Evolutionary conservation across 805 yeast genomes (phyloP), one percentile per base, ranked within the genome.

Genomic region (Phaffomyces antillensis): DNA sequence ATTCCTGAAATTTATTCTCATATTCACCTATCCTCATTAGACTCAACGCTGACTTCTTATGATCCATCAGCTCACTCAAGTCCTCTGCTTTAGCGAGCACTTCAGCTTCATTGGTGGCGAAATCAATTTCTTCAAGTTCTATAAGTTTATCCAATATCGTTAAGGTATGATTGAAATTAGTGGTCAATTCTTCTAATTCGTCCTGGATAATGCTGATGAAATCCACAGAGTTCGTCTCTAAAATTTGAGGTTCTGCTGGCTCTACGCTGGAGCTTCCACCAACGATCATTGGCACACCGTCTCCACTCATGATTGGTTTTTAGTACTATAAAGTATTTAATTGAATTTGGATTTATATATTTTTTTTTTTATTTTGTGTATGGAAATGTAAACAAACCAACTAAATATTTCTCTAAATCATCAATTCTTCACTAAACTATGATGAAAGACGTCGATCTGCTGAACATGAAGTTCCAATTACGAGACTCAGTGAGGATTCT

Each of bases 401-500:
- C 18, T 4, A 5, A 18, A 20, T 35, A 7, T 32, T n/a, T 32
- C 17, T 8, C n/a, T 16, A 33, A 17, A 10, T 12, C 8, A 13
- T 7, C 13, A 12, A 30, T 30, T 30, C 7, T 11, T 30, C 32
- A 11, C 16, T 32, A 7, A n/a, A 17, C 1, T 4, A 20, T 1
- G 13, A 40, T 45, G 43, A 28, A 36, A n/a, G 28, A 26, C 4
- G 40, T 37, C 36, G 48, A 42, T 7, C 12, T 59, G 20, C 43
- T 44, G 4, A 58, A 55, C 30, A 40, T 61, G 11, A 52, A 43
- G 25, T 31, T 41, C 4, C 58, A 58, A 13, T 55, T 76, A 26
- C 57, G 72, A 20, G 61, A 59, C 36, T 73, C 84, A 2, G 64
- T 71, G 5, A 49, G 52, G 24, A 66, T 68, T 5, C 66, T 87